Conservation (phyloP, 345 rosid species). For the Pugionium cornutum region DNA sequence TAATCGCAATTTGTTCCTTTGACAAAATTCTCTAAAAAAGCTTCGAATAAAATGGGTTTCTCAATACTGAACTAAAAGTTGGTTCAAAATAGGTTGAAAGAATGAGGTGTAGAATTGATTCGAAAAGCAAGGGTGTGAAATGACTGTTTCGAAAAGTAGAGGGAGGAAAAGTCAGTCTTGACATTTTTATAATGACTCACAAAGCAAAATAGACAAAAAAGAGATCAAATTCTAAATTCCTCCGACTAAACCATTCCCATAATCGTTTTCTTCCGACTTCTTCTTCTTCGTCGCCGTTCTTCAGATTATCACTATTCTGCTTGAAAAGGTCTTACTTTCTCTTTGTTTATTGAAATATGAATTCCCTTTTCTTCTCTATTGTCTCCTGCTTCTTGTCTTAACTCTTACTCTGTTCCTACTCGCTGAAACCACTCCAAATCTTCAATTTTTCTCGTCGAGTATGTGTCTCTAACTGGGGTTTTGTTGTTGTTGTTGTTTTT, state of each 20-base stretch:
- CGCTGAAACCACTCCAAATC: constrained; percentile 19
- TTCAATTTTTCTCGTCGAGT: constrained; percentile 16
- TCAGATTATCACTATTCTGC: constrained; percentile 38
- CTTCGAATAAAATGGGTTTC: too few relatives aligned
- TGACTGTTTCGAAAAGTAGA: constrained; percentile 19
- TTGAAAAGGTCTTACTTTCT: constrained; percentile 28
- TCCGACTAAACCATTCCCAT: constrained; percentile 26
- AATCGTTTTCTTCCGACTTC: constrained; percentile 21
- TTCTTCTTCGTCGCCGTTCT: constrained; percentile 25
- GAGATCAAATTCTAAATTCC: constrained; percentile 22
- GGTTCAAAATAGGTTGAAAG: too few relatives aligned
- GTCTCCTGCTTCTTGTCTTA: constrained; percentile 3
- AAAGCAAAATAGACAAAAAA: too few relatives aligned
- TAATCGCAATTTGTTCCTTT: too few relatives aligned
- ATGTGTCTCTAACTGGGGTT: not conserved
- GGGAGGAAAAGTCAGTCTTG: constrained; percentile 8
- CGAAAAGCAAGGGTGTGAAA: constrained; percentile 14
- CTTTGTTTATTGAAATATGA: not conserved
- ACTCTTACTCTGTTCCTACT: constrained; percentile 4
- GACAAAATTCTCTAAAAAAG: too few relatives aligned
- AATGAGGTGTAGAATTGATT: not conserved
- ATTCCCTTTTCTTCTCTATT: not conserved
- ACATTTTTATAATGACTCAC: constrained; percentile 5
- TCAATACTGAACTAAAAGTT: too few relatives aligned
- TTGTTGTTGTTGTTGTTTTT: not conserved